Conservation (phyloP, 306 rosid genomes). For the Oemleria cerasiformis region DNA sequence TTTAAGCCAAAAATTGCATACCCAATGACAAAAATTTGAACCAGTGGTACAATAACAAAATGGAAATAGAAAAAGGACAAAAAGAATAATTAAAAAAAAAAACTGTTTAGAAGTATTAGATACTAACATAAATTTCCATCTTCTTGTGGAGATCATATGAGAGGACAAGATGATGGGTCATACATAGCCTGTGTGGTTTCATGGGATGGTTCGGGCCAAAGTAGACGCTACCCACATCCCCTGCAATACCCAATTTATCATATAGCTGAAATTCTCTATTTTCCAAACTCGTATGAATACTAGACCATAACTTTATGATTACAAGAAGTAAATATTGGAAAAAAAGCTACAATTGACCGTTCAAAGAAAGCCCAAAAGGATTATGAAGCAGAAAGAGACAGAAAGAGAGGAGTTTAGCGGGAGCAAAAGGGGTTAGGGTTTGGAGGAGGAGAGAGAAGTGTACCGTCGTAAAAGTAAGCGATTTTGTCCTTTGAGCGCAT, state of each 20-base stretch:
- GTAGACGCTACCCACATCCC: constrained; percentile 96
- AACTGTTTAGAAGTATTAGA: not conserved
- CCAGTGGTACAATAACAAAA: constrained; percentile 3
- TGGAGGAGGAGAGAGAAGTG: constrained; percentile 7
- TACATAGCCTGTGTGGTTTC: constrained; percentile 98
- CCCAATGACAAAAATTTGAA: not conserved
- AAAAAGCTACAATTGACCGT: not conserved
- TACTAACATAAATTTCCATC: constrained; percentile 95
- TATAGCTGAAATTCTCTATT: not conserved
- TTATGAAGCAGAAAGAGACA: not conserved
- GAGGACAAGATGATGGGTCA: constrained; percentile 99
- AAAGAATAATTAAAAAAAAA: not conserved
- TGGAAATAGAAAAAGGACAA: constrained; percentile 5
- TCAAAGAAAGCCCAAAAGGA: not conserved
- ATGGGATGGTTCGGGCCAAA: constrained; percentile 98
- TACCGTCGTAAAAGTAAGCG: constrained; percentile 94
- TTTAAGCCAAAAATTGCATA: not conserved
- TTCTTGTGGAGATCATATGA: constrained; percentile 91
- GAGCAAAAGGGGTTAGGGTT: constrained; percentile 32
- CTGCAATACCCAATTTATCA: constrained; percentile 44
- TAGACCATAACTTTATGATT: not conserved
- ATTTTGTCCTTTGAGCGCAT: constrained; percentile 92
- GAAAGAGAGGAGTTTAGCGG: not conserved
- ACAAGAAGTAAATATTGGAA: constrained; percentile 7
- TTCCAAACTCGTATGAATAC: constrained; percentile 8